Percentiles rank a stretch among this genome's conserved stretches.
These are phyloP conservation scores for Debaryomyces nepalensis DNA, from an alignment of 1,139 yeast species.

Conservation along the genomic window DNA sequence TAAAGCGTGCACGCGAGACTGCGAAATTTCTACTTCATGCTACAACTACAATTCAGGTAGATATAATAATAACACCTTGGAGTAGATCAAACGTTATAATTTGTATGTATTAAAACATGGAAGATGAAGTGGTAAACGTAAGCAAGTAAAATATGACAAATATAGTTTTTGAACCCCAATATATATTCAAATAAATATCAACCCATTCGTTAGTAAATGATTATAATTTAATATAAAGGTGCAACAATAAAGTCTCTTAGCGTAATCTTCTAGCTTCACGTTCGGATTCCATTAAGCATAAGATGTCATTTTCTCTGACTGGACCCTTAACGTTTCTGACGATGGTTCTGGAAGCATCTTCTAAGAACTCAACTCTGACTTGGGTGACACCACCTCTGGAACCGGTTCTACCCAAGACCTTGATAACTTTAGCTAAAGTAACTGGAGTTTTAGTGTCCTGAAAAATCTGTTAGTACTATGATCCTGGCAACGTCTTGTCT, in stretches of 20 bases:
- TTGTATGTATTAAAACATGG: constrained; percentile 15
- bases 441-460: constrained; percentile 92
- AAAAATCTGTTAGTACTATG: constrained; percentile 3
- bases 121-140: constrained; percentile 12
- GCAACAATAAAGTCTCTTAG: constrained; percentile 29
- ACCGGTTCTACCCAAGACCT: constrained; percentile 99
- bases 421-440: constrained; percentile 98
- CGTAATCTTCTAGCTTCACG: constrained; percentile 93
- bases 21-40: not conserved
- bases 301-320: constrained; percentile 98
- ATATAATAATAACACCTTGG: not conserved
- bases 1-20: constrained; percentile 9
- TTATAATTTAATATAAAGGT: constrained; percentile 6
- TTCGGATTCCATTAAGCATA: constrained; percentile 99
- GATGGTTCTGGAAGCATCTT: constrained; percentile 96
- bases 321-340: constrained; percentile 99
- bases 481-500: no score
- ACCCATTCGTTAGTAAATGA: constrained; percentile 11
- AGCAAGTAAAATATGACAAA: constrained; percentile 15
- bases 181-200: constrained; percentile 8
- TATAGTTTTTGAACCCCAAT: constrained; percentile 13
- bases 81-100: constrained; percentile 10
- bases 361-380: constrained; percentile 99
- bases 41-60: constrained; percentile 4
- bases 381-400: constrained; percentile 99